Evolutionary conservation across 2,329 filamentous ascomycete genomes (phyloP).

Genomic region (Endocalyx cinctus): DNA sequence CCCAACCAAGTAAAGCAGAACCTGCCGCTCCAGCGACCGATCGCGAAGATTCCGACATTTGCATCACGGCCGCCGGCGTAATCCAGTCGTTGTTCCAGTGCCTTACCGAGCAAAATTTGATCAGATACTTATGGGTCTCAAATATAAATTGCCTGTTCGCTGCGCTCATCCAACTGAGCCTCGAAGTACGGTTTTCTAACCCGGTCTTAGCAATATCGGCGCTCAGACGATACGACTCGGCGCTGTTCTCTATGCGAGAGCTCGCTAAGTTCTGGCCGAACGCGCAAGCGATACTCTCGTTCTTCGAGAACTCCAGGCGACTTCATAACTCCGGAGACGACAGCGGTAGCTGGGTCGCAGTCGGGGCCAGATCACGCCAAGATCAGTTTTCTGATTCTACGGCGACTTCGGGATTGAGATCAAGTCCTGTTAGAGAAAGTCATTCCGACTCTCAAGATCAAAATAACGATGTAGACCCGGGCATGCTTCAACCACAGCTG

Average conservation of each 20-base stretch:
- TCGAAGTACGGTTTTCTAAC: conserved; percentile 14
- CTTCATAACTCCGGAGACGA: too few species aligned
- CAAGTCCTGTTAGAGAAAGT: too few species aligned
- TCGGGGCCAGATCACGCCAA: conserved; percentile 6
- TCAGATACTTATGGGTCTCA: conserved; percentile 9
- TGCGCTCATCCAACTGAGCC: conserved; percentile 17
- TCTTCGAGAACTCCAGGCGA: conserved; percentile 16
- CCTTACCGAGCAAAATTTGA: conserved; percentile 6
- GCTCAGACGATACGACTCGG: conserved; percentile 14
- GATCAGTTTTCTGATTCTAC: conserved; percentile 14
- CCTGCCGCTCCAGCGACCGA: too few species aligned
- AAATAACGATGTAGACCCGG: too few species aligned
- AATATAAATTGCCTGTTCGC: conserved; percentile 13
- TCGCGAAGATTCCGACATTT: conserved; percentile 11
- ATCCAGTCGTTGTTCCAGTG: conserved; percentile 10
- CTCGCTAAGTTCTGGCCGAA: conserved; percentile 18
- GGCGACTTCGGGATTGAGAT: too few species aligned
- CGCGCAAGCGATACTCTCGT: conserved; percentile 13
- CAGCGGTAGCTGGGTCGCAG: neutral
- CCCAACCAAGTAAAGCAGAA: neutral
- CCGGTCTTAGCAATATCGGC: conserved; percentile 16
- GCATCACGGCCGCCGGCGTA: conserved; percentile 7
- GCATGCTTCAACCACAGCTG: too few species aligned
- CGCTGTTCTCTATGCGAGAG: conserved; percentile 11
- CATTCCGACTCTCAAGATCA: too few species aligned